Evolutionary conservation across 148 eudicot genomes (phyloP).

Genomic region (Rhododendron vialii): DNA sequence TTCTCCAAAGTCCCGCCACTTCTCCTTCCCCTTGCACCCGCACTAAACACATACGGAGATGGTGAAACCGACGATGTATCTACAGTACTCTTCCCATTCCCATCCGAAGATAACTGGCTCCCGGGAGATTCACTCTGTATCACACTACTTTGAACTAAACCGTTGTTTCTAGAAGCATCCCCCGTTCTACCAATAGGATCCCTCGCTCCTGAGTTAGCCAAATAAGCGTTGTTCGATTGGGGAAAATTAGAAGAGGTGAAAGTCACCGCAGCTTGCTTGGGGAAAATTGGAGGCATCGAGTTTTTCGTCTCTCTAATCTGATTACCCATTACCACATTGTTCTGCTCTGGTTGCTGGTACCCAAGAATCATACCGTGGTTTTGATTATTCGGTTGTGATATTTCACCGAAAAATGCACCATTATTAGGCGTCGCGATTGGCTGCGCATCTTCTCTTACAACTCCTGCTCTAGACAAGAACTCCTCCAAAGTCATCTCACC

Average conservation of each 20-base stretch:
- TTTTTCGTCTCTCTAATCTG: conserved; percentile 10
- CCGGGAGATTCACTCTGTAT: conserved; percentile 27
- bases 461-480: conserved; percentile 46
- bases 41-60: conserved; percentile 17
- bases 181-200: conserved; percentile 15
- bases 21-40: conserved; percentile 30
- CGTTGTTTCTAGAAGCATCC: conserved; percentile 16
- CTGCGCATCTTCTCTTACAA: conserved; percentile 42
- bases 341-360: conserved; percentile 32
- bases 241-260: conserved; percentile 25
- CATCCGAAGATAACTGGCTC: conserved; percentile 23
- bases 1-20: conserved; percentile 32
- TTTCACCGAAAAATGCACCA: conserved; percentile 18
- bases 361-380: conserved; percentile 25
- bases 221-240: conserved; percentile 15
- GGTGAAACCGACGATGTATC: conserved; percentile 32
- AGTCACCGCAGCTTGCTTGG: conserved; percentile 38
- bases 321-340: conserved; percentile 18
- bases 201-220: conserved; percentile 24
- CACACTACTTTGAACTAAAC: conserved; percentile 16
- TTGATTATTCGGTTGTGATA: conserved; percentile 13
- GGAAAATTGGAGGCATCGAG: conserved; percentile 29
- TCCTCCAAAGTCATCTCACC: conserved; percentile 53
- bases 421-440: conserved; percentile 13
- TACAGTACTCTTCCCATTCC: conserved; percentile 8